These are phyloP conservation scores for Alternaria metachromatica DNA, from an alignment of 2,329 filamentous ascomycete genomes.

Conservation along the genomic window DNA sequence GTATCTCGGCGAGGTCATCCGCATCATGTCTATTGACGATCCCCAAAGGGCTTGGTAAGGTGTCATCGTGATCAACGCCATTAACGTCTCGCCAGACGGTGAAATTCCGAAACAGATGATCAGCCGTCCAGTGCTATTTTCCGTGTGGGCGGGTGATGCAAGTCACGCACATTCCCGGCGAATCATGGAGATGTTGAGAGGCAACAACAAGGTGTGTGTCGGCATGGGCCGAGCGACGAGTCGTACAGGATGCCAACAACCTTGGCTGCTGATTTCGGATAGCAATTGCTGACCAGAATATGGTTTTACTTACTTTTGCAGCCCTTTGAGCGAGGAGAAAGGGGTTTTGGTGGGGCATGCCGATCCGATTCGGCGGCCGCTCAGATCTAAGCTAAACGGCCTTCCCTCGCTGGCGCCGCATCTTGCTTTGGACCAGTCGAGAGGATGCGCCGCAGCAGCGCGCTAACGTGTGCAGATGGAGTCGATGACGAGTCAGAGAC, in stretches of 20 bases:
- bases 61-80: slow-evolving; percentile 29
- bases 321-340: slow-evolving; percentile 18
- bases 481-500: slow-evolving; percentile 25
- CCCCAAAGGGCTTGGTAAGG: slow-evolving; percentile 24
- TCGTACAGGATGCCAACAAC: background rate
- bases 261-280: slow-evolving; percentile 7
- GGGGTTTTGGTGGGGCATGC: slow-evolving; percentile 39
- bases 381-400: slow-evolving; percentile 45
- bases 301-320: slow-evolving; percentile 24
- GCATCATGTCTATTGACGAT: slow-evolving; percentile 19
- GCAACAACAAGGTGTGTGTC: background rate
- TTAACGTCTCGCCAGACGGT: slow-evolving; percentile 21
- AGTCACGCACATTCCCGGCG: slow-evolving; percentile 10
- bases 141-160: background rate
- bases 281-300: slow-evolving; percentile 11
- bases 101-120: slow-evolving; percentile 11
- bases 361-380: slow-evolving; percentile 43
- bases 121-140: slow-evolving; percentile 9
- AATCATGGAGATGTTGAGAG: background rate
- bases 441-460: slow-evolving; percentile 13
- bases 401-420: slow-evolving; percentile 38
- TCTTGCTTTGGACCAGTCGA: slow-evolving; percentile 30
- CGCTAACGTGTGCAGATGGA: slow-evolving; percentile 15
- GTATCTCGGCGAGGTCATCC: slow-evolving; percentile 40
- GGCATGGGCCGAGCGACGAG: slow-evolving; percentile 7